A percentile compares a stretch with the other conserved stretches of the same genome.
These are phyloP conservation scores for Magnusiomyces clavatus DNA, from an alignment of 1,139 yeast species.

Conservation along the genomic window DNA sequence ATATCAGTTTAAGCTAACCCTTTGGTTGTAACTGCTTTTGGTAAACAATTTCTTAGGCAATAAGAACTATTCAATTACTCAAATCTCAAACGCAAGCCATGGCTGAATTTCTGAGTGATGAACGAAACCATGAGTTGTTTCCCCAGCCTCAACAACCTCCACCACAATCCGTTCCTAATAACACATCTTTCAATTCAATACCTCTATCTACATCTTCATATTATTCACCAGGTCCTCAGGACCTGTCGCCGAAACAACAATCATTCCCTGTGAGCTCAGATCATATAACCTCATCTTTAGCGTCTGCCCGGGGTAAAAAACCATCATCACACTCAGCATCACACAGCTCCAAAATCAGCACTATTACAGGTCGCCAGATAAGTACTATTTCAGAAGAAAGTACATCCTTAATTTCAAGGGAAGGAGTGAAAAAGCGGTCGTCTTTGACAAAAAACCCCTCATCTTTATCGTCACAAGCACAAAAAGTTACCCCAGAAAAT, in stretches of 20 bases:
- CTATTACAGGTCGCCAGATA: conserved; percentile 4
- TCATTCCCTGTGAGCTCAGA: conserved; percentile 14
- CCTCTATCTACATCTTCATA: conserved; percentile 9
- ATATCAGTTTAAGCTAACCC: not conserved
- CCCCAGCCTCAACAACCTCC: conserved; percentile 8
- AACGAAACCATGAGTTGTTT: conserved; percentile 8
- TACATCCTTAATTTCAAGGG: no score
- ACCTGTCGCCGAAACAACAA: not conserved
- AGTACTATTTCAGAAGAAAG: conserved; percentile 5
- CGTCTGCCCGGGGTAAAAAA: conserved; percentile 27
- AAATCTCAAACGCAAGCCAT: conserved; percentile 12
- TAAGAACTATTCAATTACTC: conserved; percentile 10
- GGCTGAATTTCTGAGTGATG: conserved; percentile 10
- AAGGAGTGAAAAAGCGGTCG: no score
- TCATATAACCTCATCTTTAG: conserved; percentile 23
- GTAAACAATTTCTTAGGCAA: conserved; percentile 7
- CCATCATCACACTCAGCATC: not conserved
- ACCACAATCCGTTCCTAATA: not conserved
- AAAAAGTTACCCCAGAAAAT: conserved; percentile 18
- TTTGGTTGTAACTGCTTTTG: not conserved
- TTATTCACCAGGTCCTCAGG: not conserved
- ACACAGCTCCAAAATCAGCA: not conserved
- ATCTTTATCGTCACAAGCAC: conserved; percentile 1
- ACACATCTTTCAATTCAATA: not conserved
- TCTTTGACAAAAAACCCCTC: no score